A percentile compares a stretch with the other conserved stretches of the same genome.
These are phyloP conservation scores for Colletotrichum sp. DNA, from an alignment of 2,329 filamentous ascomycete species.

Conservation along the genomic window DNA sequence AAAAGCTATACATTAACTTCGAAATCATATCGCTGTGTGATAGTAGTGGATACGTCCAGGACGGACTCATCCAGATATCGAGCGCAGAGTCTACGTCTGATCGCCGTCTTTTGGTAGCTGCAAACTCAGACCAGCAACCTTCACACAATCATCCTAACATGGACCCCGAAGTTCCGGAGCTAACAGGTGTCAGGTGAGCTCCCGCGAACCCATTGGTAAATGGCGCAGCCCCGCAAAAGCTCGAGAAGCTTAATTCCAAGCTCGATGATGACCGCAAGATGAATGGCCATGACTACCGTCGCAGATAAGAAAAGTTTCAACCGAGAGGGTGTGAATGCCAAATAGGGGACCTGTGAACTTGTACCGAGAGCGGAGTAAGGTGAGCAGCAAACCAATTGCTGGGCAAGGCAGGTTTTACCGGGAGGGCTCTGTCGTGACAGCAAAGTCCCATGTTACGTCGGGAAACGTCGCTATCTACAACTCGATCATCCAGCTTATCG, in stretches of 20 bases:
- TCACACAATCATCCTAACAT: background rate
- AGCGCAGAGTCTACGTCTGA: background rate
- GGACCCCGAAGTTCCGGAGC: background rate
- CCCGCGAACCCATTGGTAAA: fast-evolving
- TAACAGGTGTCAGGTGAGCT: background rate
- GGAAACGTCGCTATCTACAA: background rate
- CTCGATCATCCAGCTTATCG: background rate
- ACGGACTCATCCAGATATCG: background rate
- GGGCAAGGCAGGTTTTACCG: background rate
- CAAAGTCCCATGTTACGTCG: fast-evolving
- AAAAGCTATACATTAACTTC: background rate
- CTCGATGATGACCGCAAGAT: background rate
- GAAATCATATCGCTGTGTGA: fast-evolving
- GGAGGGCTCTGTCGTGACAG: background rate
- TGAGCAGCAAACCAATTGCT: background rate
- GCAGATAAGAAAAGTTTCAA: background rate
- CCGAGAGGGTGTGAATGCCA: background rate
- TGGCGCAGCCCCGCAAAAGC: background rate
- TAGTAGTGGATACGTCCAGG: background rate
- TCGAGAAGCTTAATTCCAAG: background rate
- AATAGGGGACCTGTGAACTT: background rate
- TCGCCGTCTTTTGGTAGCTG: background rate
- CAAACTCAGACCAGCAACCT: background rate
- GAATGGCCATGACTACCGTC: background rate
- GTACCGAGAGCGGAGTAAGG: background rate